Evolutionary conservation across 805 yeast species (phyloP).

Genomic region (Yarrowia sp.): DNA sequence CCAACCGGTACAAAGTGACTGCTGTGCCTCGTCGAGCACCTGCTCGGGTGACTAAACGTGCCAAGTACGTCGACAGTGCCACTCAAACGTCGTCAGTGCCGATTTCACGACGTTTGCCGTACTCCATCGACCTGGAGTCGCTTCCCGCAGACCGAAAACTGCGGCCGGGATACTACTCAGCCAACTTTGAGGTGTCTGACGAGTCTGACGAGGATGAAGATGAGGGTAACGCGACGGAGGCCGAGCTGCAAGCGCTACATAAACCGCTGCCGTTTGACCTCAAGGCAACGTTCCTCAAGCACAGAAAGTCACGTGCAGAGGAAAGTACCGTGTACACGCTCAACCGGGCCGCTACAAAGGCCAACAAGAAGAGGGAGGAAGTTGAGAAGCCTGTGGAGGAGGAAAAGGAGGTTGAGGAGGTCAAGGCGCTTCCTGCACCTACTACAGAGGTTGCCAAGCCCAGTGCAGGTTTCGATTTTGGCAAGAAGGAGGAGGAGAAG

Average conservation of each 20-base stretch:
- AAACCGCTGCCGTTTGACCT: conserved; percentile 4
- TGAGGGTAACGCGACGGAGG: not conserved
- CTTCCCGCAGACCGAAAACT: conserved; percentile 1
- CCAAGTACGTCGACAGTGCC: conserved; percentile 21
- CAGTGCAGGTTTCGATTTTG: conserved; percentile 13
- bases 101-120: not conserved
- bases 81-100: conserved; percentile 9
- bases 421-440: conserved; percentile 7
- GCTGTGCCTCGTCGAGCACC: conserved; percentile 9
- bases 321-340: not conserved
- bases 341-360: not conserved
- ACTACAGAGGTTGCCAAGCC: not conserved
- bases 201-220: not conserved
- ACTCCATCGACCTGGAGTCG: conserved; percentile 8
- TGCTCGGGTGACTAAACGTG: not conserved
- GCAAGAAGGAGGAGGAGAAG: not conserved
- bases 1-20: conserved; percentile 5
- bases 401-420: not conserved
- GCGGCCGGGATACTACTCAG: conserved; percentile 2
- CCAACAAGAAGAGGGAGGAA: not conserved
- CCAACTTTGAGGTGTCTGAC: conserved; percentile 14
- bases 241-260: not conserved
- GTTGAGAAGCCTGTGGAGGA: not conserved
- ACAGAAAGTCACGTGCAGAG: not conserved
- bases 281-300: conserved; percentile 6